Evolutionary conservation across 2,329 filamentous ascomycete genomes (phyloP).

Genomic region (Pseudogymnoascus sp.): DNA sequence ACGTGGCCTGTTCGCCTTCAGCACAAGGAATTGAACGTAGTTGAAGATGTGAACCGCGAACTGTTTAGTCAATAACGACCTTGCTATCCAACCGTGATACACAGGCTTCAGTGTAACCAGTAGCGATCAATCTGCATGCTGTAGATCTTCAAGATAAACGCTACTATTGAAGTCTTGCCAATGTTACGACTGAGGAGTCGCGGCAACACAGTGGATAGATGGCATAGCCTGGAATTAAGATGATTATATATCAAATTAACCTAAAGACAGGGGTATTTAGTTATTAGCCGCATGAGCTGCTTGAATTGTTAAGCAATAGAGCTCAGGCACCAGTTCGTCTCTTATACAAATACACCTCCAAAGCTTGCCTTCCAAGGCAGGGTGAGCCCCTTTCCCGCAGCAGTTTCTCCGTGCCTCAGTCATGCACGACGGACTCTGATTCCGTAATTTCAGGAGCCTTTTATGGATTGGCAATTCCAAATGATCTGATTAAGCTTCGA

Average conservation of each 20-base stretch:
- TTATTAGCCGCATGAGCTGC: background rate
- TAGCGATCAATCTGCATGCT: background rate
- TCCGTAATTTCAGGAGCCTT: background rate
- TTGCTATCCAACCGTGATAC: background rate
- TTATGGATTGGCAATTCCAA: background rate
- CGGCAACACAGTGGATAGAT: background rate
- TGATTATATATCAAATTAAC: background rate
- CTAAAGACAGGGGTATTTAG: background rate
- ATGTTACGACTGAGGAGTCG: background rate
- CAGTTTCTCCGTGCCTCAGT: background rate
- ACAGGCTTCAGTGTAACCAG: background rate
- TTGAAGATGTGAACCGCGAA: background rate
- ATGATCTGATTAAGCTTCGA: background rate
- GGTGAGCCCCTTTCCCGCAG: background rate
- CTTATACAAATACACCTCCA: background rate
- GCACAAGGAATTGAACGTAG: background rate
- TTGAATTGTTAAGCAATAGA: background rate
- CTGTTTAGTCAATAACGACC: background rate
- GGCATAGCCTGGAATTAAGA: background rate
- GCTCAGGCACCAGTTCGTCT: background rate
- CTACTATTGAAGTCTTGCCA: background rate
- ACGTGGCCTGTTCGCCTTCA: background rate
- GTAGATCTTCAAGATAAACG: background rate
- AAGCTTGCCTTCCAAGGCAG: too few species aligned
- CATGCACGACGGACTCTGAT: background rate